These are phyloP conservation scores for Lepidium campestre DNA, from an alignment of 441 rosid genomes.

Conservation along the genomic window DNA sequence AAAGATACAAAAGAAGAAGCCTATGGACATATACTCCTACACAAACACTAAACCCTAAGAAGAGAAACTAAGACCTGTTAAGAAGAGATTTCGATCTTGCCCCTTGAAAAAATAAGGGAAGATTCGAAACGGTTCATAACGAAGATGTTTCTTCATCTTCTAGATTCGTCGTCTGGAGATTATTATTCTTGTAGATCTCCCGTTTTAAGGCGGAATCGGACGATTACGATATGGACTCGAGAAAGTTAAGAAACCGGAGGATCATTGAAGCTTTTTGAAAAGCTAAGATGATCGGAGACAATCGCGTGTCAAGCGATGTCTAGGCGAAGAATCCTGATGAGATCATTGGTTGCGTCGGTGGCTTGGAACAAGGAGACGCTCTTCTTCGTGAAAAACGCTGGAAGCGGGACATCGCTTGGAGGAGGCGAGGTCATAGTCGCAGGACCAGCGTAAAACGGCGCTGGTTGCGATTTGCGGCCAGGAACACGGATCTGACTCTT, in stretches of 20 bases:
- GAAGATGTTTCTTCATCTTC: conserved; percentile 30
- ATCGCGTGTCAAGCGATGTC: conserved; percentile 17
- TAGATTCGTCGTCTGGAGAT: conserved; percentile 27
- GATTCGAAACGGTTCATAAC: conserved; percentile 26
- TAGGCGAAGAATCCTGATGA: conserved; percentile 53
- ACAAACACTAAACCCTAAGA: conserved; percentile 30
- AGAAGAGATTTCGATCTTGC: conserved; percentile 33
- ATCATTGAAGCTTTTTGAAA: not conserved
- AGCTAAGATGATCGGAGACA: not conserved
- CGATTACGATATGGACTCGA: not conserved
- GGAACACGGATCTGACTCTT: conserved; percentile 34
- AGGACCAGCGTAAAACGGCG: conserved; percentile 67
- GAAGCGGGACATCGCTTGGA: conserved; percentile 82
- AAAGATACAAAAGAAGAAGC: not conserved
- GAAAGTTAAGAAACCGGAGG: not conserved
- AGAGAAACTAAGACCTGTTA: conserved; percentile 35
- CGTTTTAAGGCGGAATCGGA: not conserved
- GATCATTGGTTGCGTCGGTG: conserved; percentile 43
- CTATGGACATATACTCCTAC: conserved; percentile 25
- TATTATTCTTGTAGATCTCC: not conserved
- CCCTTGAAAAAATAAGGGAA: conserved; percentile 92
- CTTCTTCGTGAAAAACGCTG: conserved; percentile 58
- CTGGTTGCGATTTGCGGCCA: conserved; percentile 3
- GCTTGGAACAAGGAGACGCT: conserved; percentile 2
- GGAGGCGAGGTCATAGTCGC: conserved; percentile 76